Conservation (phyloP, 2,329 filamentous ascomycete species). For the Neoarthrinium moseri region DNA sequence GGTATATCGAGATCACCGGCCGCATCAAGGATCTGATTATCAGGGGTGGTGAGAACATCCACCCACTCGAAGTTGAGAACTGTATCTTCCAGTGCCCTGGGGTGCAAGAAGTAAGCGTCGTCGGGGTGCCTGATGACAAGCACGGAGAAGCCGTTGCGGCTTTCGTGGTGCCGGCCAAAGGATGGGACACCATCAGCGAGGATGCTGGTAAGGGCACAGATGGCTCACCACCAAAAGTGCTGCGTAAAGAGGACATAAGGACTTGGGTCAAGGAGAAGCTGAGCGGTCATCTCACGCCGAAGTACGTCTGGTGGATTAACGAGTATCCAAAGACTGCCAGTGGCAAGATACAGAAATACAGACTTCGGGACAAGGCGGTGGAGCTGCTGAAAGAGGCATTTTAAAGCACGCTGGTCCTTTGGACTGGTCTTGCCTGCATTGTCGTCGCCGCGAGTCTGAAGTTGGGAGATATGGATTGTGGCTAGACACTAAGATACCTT, state of each 20-base stretch:
- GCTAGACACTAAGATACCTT: too few relatives aligned
- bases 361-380: constrained; percentile 66
- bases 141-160: constrained; percentile 87
- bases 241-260: constrained; percentile 61
- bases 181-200: constrained; percentile 20
- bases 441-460: too few relatives aligned
- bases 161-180: constrained; percentile 64
- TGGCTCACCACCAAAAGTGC: constrained; percentile 18
- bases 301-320: constrained; percentile 82
- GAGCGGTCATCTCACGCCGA: constrained; percentile 77
- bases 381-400: constrained; percentile 21
- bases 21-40: constrained; percentile 93
- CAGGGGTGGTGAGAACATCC: constrained; percentile 91
- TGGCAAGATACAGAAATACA: constrained; percentile 96
- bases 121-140: constrained; percentile 76
- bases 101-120: constrained; percentile 76
- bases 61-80: constrained; percentile 90
- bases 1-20: constrained; percentile 86
- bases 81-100: constrained; percentile 72
- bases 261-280: constrained; percentile 71
- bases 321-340: constrained; percentile 94
- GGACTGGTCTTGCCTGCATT: too few relatives aligned
- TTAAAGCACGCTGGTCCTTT: too few relatives aligned
- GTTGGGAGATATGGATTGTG: too few relatives aligned
- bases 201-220: constrained; percentile 10